phyloP scores from a whole-genome alignment of 2,329 filamentous ascomycete species.

The Claviceps fusiformis region DNA sequence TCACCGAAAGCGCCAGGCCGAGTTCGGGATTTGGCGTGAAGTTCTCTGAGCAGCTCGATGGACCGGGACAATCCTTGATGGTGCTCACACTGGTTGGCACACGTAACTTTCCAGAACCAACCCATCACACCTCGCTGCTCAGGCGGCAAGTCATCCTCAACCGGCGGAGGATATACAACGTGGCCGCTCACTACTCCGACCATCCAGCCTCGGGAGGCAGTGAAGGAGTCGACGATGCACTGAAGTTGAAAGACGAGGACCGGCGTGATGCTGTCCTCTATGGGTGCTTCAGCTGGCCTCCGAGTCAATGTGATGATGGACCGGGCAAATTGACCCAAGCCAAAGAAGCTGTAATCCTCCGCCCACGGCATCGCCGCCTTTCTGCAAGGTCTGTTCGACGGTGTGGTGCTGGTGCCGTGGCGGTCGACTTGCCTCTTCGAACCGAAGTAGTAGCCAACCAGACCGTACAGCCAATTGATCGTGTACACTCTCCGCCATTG shows the following conservation, averaged over 20 bases:
- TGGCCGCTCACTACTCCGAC: constrained; percentile 6
- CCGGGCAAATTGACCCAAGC: constrained; percentile 31
- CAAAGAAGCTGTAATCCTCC: constrained; percentile 23
- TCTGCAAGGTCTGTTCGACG: not conserved
- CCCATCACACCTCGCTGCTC: not conserved
- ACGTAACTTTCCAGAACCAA: not conserved
- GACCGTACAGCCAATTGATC: constrained; percentile 38
- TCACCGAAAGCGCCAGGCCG: not conserved
- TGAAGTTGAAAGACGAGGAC: constrained; percentile 36
- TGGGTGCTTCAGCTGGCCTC: constrained; percentile 25
- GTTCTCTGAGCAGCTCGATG: not conserved
- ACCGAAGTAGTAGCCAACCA: constrained; percentile 31
- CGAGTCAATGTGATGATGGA: constrained; percentile 30
- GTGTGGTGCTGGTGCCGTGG: not conserved
- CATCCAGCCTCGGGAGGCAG: constrained; percentile 30
- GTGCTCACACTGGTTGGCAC: not conserved
- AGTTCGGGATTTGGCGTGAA: not conserved
- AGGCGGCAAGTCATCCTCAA: not conserved
- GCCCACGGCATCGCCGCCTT: constrained; percentile 10
- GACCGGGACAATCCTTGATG: not conserved
- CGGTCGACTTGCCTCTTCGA: not conserved
- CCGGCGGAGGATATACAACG: not conserved
- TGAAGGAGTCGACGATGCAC: constrained; percentile 34
- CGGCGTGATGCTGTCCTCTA: constrained; percentile 27
- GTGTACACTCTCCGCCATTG: constrained; percentile 34